phyloP scores from a whole-genome alignment of 179 eudicot species.

The Spergularia azorica region DNA sequence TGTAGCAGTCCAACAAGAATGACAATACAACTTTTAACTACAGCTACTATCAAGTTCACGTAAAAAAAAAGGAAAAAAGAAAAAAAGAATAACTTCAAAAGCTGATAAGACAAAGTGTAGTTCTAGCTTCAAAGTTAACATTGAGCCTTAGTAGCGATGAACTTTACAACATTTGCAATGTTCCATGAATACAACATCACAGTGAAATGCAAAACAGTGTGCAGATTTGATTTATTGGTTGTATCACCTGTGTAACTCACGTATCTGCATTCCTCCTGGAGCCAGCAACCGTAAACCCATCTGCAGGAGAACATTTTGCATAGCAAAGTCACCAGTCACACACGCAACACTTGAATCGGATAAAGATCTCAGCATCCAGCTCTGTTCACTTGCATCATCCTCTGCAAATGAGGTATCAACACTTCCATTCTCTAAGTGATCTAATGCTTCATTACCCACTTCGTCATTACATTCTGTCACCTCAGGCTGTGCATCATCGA shows the following conservation, averaged over 20 bases:
- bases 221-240: not conserved
- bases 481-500: slow-evolving; percentile 17
- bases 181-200: not conserved
- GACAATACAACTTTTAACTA: not conserved
- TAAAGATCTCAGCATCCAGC: slow-evolving; percentile 80
- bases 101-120: not conserved
- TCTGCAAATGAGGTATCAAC: slow-evolving; percentile 49
- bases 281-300: slow-evolving; percentile 95
- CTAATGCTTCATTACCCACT: slow-evolving; percentile 32
- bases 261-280: slow-evolving; percentile 98
- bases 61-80: too few species aligned
- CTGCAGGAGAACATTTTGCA: slow-evolving; percentile 95
- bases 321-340: slow-evolving; percentile 84
- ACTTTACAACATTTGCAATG: not conserved
- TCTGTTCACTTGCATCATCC: slow-evolving; percentile 88
- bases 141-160: not conserved
- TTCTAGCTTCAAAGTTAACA: not conserved
- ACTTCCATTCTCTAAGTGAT: slow-evolving; percentile 57
- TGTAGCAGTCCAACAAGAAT: not conserved
- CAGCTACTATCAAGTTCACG: not conserved
- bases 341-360: slow-evolving; percentile 95
- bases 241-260: slow-evolving; percentile 82
- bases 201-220: not conserved
- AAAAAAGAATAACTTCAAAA: not conserved
- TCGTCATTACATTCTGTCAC: slow-evolving; percentile 33